phyloP scores from a whole-genome alignment of 116 monocot genomes.

The Phalaenopsis hybrid region DNA sequence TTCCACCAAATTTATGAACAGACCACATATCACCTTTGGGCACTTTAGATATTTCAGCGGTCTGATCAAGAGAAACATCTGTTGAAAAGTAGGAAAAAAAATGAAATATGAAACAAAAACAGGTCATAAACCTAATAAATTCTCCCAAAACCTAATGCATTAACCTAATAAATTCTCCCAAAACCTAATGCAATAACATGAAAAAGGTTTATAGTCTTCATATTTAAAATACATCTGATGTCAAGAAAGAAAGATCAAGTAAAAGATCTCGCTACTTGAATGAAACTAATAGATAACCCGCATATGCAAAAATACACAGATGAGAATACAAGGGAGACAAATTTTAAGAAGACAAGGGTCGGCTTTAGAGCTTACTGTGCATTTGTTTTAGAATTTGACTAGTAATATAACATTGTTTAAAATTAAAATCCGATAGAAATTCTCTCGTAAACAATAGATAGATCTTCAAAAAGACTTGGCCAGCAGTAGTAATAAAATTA shows the following conservation, averaged over 20 bases:
- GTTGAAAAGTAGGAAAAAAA: slow-evolving; percentile 11
- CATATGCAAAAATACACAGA: neutral
- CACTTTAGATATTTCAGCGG: slow-evolving; percentile 22
- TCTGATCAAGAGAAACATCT: slow-evolving; percentile 59
- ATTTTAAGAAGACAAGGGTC: neutral
- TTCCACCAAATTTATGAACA: slow-evolving; percentile 98
- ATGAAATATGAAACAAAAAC: neutral
- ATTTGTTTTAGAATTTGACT: neutral
- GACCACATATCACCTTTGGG: slow-evolving; percentile 87
- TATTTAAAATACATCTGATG: neutral
- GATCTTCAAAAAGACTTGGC: neutral
- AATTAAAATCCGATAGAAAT: neutral
- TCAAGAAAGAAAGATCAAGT: neutral
- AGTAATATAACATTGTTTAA: neutral
- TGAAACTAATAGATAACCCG: neutral
- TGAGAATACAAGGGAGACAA: neutral
- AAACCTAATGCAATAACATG: neutral
- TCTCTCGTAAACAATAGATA: neutral
- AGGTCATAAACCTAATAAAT: neutral
- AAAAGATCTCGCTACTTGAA: neutral
- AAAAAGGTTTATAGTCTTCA: neutral
- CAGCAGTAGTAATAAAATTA: neutral
- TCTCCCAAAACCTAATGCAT: neutral
- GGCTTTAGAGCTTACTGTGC: no score
- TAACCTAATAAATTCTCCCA: neutral